Evolutionary conservation across 1,139 yeast genomes (phyloP).

Genomic region (Waltiozyma sp.): DNA sequence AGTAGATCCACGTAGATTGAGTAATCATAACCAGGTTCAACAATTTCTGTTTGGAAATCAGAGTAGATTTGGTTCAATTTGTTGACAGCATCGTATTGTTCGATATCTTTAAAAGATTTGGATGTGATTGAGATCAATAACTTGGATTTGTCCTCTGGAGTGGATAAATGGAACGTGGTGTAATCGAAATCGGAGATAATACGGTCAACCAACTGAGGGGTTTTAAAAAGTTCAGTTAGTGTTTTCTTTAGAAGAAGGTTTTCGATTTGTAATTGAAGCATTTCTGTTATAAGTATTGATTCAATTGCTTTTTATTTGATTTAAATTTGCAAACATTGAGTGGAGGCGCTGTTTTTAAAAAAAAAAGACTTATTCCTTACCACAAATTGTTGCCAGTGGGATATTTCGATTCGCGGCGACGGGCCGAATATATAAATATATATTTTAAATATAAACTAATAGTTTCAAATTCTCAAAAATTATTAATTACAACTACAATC

Average conservation of each 20-base stretch:
- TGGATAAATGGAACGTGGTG: constrained; percentile 86
- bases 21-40: constrained; percentile 77
- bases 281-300: constrained; percentile 7
- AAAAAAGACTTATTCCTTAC: too few species aligned
- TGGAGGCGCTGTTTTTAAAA: background rate
- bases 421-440: too few species aligned
- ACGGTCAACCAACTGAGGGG: constrained; percentile 68
- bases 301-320: background rate
- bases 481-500: too few species aligned
- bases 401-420: background rate
- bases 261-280: constrained; percentile 37
- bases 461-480: too few species aligned
- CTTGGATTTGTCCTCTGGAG: constrained; percentile 58
- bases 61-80: constrained; percentile 30
- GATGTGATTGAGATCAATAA: constrained; percentile 60
- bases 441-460: too few species aligned
- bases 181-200: constrained; percentile 91
- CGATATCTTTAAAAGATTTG: constrained; percentile 68
- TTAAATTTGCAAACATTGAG: too few species aligned
- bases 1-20: constrained; percentile 61
- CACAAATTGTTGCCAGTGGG: too few species aligned
- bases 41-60: constrained; percentile 20
- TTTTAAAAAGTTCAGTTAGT: constrained; percentile 23
- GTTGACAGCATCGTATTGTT: constrained; percentile 50
- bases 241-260: constrained; percentile 36